Conservation (phyloP, 495 filamentous ascomycete species). For the Aspergillus haitiensis region DNA sequence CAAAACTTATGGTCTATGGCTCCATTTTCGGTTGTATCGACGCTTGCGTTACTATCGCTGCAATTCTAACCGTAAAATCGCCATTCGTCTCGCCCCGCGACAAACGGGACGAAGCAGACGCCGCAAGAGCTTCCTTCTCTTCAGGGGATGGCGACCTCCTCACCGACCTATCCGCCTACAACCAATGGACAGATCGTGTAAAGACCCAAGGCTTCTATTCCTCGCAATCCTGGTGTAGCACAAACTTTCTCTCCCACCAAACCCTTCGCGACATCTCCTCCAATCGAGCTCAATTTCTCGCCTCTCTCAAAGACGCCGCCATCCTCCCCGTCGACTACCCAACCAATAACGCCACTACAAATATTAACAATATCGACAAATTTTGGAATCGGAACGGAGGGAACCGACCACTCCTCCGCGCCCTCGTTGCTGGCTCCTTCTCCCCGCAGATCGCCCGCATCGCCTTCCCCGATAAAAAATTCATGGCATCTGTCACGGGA, state of each 20-base stretch:
- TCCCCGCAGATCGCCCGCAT: constrained; percentile 89
- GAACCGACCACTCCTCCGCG: constrained; percentile 69
- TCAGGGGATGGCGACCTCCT: constrained; percentile 80
- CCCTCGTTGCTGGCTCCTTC: constrained; percentile 88
- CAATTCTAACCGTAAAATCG: constrained; percentile 78
- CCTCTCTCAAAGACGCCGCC: constrained; percentile 80
- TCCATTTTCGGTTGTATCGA: constrained; percentile 91
- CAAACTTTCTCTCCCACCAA: constrained; percentile 81
- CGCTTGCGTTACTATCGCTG: constrained; percentile 82
- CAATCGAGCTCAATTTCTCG: constrained; percentile 81
- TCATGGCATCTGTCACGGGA: constrained; percentile 76
- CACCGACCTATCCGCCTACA: constrained; percentile 79
- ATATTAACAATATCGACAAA: constrained; percentile 13
- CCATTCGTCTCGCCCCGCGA: constrained; percentile 82
- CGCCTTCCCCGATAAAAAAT: constrained; percentile 92
- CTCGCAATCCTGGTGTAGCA: constrained; percentile 77
- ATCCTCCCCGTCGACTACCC: constrained; percentile 62
- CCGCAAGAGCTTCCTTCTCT: constrained; percentile 72
- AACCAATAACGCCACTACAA: constrained; percentile 19
- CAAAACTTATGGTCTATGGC: constrained; percentile 94
- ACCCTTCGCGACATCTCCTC: constrained; percentile 84
- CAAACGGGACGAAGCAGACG: constrained; percentile 77
- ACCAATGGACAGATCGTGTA: constrained; percentile 71
- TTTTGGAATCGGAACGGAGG: constrained; percentile 52
- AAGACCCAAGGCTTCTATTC: constrained; percentile 56